A percentile compares a stretch with the other conserved stretches of the same genome.
phyloP scores from a whole-genome alignment of 2,329 filamentous ascomycete species.

The Elsinoe fawcettii region DNA sequence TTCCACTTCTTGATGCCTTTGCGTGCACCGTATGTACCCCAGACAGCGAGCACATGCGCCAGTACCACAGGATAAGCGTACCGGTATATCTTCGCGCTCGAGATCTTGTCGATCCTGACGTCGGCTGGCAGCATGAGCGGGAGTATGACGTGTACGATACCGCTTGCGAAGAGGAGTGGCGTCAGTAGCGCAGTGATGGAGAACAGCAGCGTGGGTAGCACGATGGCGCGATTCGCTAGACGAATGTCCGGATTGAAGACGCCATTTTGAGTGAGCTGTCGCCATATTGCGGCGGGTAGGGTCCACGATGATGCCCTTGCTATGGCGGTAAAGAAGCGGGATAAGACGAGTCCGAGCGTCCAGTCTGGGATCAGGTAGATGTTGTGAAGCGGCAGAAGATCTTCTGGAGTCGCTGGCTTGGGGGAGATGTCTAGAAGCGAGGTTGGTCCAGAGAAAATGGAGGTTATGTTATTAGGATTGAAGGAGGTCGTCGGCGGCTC shows the following conservation, averaged over 20 bases:
- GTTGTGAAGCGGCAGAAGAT: constrained; percentile 50
- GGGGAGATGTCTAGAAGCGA: background rate
- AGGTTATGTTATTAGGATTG: constrained; percentile 7
- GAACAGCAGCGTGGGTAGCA: constrained; percentile 65
- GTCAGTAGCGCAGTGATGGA: constrained; percentile 54
- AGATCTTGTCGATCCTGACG: background rate
- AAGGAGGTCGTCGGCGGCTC: constrained; percentile 14
- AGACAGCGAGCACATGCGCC: constrained; percentile 39
- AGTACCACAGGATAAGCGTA: constrained; percentile 66
- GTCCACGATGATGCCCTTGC: constrained; percentile 61
- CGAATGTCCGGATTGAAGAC: constrained; percentile 70
- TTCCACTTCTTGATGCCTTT: constrained; percentile 67
- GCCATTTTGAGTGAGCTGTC: constrained; percentile 60
- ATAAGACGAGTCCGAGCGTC: constrained; percentile 85
- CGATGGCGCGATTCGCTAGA: constrained; percentile 75
- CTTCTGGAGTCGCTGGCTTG: constrained; percentile 22
- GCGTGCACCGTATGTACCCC: constrained; percentile 43
- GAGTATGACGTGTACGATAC: constrained; percentile 37
- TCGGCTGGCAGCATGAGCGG: constrained; percentile 13
- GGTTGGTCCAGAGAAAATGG: constrained; percentile 10
- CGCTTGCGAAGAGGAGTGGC: constrained; percentile 55
- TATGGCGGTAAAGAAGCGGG: constrained; percentile 68
- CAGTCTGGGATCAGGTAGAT: constrained; percentile 87
- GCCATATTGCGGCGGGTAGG: constrained; percentile 66
- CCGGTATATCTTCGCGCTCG: constrained; percentile 44